Conservation (phyloP, 78 protist genomes). For the Mantamonas sphyraenae region DNA sequence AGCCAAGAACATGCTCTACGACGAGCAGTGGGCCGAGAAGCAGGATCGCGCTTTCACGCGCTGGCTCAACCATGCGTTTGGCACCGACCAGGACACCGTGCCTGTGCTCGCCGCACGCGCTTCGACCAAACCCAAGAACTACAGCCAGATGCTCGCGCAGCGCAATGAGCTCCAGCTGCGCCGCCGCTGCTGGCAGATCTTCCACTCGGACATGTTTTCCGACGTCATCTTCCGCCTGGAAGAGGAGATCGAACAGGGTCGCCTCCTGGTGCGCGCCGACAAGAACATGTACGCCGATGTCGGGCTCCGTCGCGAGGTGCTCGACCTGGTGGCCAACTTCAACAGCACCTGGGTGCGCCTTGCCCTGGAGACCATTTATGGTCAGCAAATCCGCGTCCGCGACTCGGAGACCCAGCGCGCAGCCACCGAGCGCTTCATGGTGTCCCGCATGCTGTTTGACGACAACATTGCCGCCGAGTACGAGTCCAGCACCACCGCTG, state of each 20-base stretch:
- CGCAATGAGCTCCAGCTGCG: background rate
- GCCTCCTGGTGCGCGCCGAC: background rate
- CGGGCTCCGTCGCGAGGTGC: background rate
- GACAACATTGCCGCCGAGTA: background rate
- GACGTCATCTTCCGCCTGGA: background rate
- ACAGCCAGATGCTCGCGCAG: background rate
- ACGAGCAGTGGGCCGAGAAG: background rate
- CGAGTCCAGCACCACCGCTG: background rate
- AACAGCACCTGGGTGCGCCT: background rate
- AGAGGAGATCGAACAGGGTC: background rate
- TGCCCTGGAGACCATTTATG: slow-evolving; percentile 1
- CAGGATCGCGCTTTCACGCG: background rate
- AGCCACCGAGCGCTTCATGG: background rate
- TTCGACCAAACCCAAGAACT: background rate
- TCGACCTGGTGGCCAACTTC: background rate
- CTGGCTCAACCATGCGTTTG: background rate
- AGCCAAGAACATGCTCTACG: no score
- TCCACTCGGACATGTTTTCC: background rate
- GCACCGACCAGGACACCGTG: background rate
- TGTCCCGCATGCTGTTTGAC: background rate
- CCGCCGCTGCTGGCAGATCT: background rate
- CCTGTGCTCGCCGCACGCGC: background rate
- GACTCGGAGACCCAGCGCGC: background rate
- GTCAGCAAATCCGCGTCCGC: background rate
- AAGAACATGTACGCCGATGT: background rate